Percentiles rank a stretch among this genome's conserved stretches.
phyloP scores from a whole-genome alignment of 2,329 filamentous ascomycete species.

The Pyrenophora seminiperda region DNA sequence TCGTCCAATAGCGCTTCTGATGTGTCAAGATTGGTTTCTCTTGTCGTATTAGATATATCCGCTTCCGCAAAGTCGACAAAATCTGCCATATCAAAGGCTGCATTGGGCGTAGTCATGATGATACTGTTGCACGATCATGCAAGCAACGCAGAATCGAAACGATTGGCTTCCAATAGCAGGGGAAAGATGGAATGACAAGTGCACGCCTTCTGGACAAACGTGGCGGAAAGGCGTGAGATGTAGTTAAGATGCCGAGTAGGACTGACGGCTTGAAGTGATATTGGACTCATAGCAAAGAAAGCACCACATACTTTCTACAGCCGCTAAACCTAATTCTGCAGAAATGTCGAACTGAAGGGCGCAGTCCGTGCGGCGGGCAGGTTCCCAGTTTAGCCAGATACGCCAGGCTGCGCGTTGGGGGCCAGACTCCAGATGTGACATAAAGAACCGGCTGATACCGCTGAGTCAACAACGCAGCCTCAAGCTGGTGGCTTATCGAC shows the following conservation, averaged over 20 bases:
- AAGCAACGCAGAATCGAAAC: constrained; percentile 1
- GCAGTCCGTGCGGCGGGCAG: constrained; percentile 21
- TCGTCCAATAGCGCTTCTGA: constrained; percentile 9
- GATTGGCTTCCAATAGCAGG: constrained; percentile 2
- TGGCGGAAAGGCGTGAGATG: constrained; percentile 28
- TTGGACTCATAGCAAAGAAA: constrained; percentile 7
- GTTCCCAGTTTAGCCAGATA: constrained; percentile 17
- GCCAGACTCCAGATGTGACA: constrained; percentile 10
- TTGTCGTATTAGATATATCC: constrained; percentile 34
- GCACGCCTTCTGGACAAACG: constrained; percentile 24
- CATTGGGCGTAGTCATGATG: constrained; percentile 37
- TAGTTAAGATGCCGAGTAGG: constrained; percentile 18
- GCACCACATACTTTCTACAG: constrained; percentile 8
- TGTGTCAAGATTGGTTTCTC: constrained; percentile 12
- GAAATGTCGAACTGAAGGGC: constrained; percentile 25
- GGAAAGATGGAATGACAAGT: constrained; percentile 13
- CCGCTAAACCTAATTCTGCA: constrained; percentile 16
- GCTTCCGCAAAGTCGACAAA: constrained; percentile 50
- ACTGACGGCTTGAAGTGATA: constrained; percentile 14
- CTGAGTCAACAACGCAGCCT: constrained; percentile 16
- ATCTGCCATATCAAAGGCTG: constrained; percentile 41
- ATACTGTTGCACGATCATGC: constrained; percentile 9
- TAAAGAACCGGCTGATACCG: constrained; percentile 7
- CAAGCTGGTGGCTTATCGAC: background rate
- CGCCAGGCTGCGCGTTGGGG: constrained; percentile 9